A percentile compares a stretch with the other conserved stretches of the same genome.
These are phyloP conservation scores for Botrytis medusae DNA, from an alignment of 2,329 filamentous ascomycete species.

Conservation along the genomic window DNA sequence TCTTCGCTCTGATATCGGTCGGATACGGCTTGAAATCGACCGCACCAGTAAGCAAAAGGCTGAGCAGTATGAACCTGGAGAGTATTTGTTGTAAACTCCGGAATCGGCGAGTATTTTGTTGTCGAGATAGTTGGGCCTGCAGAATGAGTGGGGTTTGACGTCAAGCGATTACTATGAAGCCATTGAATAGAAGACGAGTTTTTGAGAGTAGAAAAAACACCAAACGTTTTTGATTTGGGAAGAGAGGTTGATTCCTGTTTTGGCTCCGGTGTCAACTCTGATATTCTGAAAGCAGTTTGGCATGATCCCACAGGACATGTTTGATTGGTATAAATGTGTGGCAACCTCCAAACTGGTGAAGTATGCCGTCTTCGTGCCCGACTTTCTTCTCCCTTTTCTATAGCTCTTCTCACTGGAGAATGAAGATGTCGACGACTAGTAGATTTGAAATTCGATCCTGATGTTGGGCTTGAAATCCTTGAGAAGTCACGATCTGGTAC, in stretches of 20 bases:
- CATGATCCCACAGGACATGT: constrained; percentile 21
- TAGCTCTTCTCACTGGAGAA: constrained; percentile 23
- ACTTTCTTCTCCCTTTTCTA: constrained; percentile 29
- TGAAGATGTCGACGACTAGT: constrained; percentile 25
- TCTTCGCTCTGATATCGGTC: constrained; percentile 53
- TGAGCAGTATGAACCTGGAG: constrained; percentile 46
- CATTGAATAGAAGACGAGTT: constrained; percentile 44
- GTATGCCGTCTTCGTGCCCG: neutral
- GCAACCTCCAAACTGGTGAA: constrained; percentile 13
- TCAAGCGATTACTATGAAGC: constrained; percentile 22
- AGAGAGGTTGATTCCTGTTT: constrained; percentile 15
- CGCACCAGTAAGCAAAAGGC: constrained; percentile 58
- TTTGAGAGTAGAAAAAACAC: constrained; percentile 48
- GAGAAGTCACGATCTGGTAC: neutral
- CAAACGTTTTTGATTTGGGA: constrained; percentile 49
- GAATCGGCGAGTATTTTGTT: constrained; percentile 15
- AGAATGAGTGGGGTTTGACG: constrained; percentile 17
- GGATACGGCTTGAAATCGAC: constrained; percentile 57
- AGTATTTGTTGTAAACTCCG: constrained; percentile 28
- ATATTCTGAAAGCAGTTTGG: constrained; percentile 4
- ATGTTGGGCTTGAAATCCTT: constrained; percentile 22
- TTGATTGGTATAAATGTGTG: constrained; percentile 22
- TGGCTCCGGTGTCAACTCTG: constrained; percentile 27
- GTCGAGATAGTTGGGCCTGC: constrained; percentile 23
- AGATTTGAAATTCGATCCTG: neutral